These are phyloP conservation scores for Penicillium brevicompactum DNA, from an alignment of 2,329 filamentous ascomycete genomes.

Conservation along the genomic window DNA sequence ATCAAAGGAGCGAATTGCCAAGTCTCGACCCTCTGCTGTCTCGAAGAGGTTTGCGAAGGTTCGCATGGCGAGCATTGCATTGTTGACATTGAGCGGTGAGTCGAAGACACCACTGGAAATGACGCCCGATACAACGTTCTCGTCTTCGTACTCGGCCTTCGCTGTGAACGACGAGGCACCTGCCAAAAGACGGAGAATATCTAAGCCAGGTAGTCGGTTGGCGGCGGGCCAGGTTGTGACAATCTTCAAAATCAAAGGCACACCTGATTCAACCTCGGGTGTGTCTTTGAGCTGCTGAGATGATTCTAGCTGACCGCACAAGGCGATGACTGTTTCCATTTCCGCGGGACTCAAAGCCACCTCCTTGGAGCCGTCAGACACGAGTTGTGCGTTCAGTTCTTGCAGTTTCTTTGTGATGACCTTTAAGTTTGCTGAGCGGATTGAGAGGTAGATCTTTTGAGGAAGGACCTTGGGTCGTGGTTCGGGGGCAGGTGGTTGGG, in stretches of 20 bases:
- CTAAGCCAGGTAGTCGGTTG: constrained; percentile 79
- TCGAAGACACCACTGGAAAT: constrained; percentile 61
- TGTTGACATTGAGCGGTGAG: constrained; percentile 70
- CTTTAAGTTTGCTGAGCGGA: constrained; percentile 70
- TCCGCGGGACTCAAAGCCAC: constrained; percentile 73
- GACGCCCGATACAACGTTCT: constrained; percentile 64
- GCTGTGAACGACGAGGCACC: constrained; percentile 68
- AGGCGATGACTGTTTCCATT: constrained; percentile 60
- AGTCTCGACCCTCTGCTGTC: constrained; percentile 68
- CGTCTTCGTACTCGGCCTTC: constrained; percentile 55
- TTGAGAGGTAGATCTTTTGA: constrained; percentile 76
- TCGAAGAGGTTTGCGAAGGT: constrained; percentile 82
- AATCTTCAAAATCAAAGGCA: constrained; percentile 70
- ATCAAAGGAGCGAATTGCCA: constrained; percentile 63
- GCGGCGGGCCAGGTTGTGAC: constrained; percentile 77
- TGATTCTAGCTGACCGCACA: constrained; percentile 66
- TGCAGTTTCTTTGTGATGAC: constrained; percentile 75
- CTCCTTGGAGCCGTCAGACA: constrained; percentile 71
- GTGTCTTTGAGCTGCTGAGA: constrained; percentile 43
- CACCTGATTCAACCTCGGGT: constrained; percentile 53
- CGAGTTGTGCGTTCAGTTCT: constrained; percentile 69
- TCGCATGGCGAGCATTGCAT: constrained; percentile 82
- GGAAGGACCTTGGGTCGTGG: constrained; percentile 66
- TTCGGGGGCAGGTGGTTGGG: constrained; percentile 33
- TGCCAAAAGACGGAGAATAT: constrained; percentile 81